Evolutionary conservation across 1,284 basidiomycete genomes (phyloP).

Genomic region (Microbotryum intermedium): DNA sequence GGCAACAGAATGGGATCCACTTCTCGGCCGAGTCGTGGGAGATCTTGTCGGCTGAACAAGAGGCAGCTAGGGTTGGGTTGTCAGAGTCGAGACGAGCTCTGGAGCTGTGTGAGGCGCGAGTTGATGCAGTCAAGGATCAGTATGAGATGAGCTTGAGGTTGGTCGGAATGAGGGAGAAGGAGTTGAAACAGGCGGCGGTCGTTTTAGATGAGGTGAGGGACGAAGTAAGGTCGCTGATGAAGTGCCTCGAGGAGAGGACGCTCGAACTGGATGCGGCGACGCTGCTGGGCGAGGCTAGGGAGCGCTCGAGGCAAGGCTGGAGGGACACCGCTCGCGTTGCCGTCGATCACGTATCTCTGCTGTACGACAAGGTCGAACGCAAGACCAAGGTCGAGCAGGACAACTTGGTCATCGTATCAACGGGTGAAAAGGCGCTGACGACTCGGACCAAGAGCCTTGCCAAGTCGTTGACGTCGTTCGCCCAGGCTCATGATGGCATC

Average conservation of each 20-base stretch:
- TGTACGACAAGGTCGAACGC: slow-evolving; percentile 10
- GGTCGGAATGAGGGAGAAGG: slow-evolving; percentile 40
- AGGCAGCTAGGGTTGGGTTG: slow-evolving; percentile 62
- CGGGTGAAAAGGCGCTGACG: slow-evolving; percentile 1
- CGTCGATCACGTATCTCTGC: slow-evolving; percentile 9
- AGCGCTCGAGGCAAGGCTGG: slow-evolving; percentile 30
- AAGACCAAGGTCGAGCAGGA: slow-evolving; percentile 20
- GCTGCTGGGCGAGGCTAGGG: slow-evolving; percentile 25
- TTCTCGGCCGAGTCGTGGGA: slow-evolving; percentile 82
- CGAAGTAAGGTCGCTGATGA: slow-evolving; percentile 7
- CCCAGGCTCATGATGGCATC: slow-evolving; percentile 6
- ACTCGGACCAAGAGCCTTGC: slow-evolving; percentile 3
- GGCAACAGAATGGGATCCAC: slow-evolving; percentile 91
- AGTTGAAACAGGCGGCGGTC: slow-evolving; percentile 21
- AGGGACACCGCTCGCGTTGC: slow-evolving; percentile 24
- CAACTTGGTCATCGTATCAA: slow-evolving; percentile 12
- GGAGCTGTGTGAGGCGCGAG: slow-evolving; percentile 63
- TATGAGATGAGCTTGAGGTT: slow-evolving; percentile 77
- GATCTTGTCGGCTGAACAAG: slow-evolving; percentile 67
- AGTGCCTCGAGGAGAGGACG: slow-evolving; percentile 7
- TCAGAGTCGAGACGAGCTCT: slow-evolving; percentile 73
- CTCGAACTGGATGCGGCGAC: slow-evolving; percentile 16
- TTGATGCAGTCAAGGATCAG: slow-evolving; percentile 62
- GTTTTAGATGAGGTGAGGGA: slow-evolving; percentile 23
- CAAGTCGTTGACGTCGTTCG: slow-evolving; percentile 3